A percentile compares a stretch with the other conserved stretches of the same genome.
Evolutionary conservation across 1,284 basidiomycete species (phyloP).

Genomic region (Ganoderma meredithae): DNA sequence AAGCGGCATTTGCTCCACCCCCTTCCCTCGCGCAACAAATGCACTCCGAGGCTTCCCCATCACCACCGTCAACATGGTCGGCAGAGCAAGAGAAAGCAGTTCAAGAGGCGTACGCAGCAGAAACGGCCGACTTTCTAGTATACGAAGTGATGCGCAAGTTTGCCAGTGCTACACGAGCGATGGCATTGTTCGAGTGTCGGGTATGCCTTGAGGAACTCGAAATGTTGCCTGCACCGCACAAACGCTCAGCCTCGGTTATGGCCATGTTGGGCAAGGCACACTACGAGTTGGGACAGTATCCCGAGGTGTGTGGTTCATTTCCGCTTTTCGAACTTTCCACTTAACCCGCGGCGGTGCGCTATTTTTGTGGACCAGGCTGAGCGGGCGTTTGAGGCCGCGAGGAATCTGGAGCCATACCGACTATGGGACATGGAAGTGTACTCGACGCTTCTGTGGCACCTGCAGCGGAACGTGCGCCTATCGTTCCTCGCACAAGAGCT

Average conservation of each 20-base stretch:
- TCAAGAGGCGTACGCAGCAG: constrained; percentile 73
- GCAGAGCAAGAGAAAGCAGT: constrained; percentile 68
- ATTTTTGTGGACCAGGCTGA: constrained; percentile 65
- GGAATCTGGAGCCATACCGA: constrained; percentile 85
- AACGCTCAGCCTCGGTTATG: constrained; percentile 79
- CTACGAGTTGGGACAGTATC: constrained; percentile 89
- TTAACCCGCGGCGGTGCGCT: constrained; percentile 12
- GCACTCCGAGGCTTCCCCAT: constrained; percentile 57
- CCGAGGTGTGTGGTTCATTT: constrained; percentile 63
- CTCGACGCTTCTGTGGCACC: constrained; percentile 94
- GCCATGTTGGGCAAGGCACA: constrained; percentile 85
- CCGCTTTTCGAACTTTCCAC: constrained; percentile 12
- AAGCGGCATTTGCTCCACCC: constrained; percentile 47
- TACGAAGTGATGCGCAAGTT: constrained; percentile 84
- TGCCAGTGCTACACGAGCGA: constrained; percentile 75
- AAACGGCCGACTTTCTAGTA: constrained; percentile 83
- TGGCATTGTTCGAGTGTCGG: constrained; percentile 80
- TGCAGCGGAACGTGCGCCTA: constrained; percentile 80
- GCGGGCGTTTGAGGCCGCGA: constrained; percentile 83
- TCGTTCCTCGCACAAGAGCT: constrained; percentile 92
- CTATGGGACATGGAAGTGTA: constrained; percentile 93
- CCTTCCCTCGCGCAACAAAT: constrained; percentile 67
- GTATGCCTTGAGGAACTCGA: constrained; percentile 80
- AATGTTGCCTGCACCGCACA: constrained; percentile 77
- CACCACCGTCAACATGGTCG: constrained; percentile 63